These are phyloP conservation scores for Kluyveromyces wickerhamii DNA, from an alignment of 805 yeast genomes.

Conservation along the genomic window DNA sequence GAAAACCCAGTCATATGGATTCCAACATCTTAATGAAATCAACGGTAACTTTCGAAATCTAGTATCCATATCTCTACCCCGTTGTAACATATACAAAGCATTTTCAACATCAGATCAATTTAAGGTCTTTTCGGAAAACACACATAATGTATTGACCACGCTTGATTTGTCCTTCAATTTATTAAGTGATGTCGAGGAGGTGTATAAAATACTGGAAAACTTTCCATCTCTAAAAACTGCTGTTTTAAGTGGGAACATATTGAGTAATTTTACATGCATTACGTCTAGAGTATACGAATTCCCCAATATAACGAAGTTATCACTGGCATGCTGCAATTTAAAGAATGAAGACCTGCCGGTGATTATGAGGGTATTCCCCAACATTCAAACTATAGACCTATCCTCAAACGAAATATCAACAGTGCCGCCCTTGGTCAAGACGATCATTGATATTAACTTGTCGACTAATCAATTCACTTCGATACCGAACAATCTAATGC, in stretches of 20 bases:
- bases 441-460: conserved; percentile 15
- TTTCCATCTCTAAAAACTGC: conserved; percentile 36
- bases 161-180: conserved; percentile 60
- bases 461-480: conserved; percentile 14
- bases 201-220: conserved; percentile 32
- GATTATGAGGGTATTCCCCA: conserved; percentile 30
- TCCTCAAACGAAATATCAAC: conserved; percentile 19
- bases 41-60: conserved; percentile 42
- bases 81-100: conserved; percentile 29
- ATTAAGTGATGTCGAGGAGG: conserved; percentile 33
- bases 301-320: conserved; percentile 13
- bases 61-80: conserved; percentile 42
- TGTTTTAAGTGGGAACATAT: conserved; percentile 48
- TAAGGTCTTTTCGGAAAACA: too few relatives aligned
- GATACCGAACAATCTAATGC: neutral
- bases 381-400: conserved; percentile 24
- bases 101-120: too few relatives aligned
- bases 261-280: conserved; percentile 15
- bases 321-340: conserved; percentile 20
- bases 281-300: conserved; percentile 3
- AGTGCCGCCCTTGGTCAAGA: conserved; percentile 7
- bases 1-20: conserved; percentile 54
- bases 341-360: conserved; percentile 1
- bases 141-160: conserved; percentile 15
- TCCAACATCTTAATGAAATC: conserved; percentile 43